Evolutionary conservation across 2,329 filamentous ascomycete genomes (phyloP).

Genomic region (Trichoderma harzianum): DNA sequence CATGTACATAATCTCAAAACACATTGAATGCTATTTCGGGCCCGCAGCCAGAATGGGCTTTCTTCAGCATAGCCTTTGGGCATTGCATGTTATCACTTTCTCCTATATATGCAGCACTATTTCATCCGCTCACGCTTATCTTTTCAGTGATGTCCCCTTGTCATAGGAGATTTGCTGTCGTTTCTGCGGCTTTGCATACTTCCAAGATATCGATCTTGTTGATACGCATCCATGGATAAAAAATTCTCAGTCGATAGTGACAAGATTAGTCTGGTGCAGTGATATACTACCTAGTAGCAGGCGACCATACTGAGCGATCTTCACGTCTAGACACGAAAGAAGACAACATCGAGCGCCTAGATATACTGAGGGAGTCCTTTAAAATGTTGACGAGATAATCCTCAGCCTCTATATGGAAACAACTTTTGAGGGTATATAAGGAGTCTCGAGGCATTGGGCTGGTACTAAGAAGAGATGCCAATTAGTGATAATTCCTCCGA

Average conservation of each 20-base stretch:
- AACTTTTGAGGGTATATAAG: not conserved
- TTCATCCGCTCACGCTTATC: accelerated
- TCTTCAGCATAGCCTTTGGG: not conserved
- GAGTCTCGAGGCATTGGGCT: not conserved
- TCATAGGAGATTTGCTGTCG: not conserved
- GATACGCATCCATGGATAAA: not conserved
- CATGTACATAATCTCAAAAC: not conserved
- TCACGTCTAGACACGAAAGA: not conserved
- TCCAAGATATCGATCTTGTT: not conserved
- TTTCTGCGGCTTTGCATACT: not conserved
- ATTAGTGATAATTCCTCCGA: not conserved
- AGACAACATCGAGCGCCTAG: accelerated
- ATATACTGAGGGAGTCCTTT: not conserved
- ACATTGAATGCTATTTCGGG: not conserved
- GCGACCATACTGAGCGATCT: not conserved
- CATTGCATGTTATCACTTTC: no score
- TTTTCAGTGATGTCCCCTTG: not conserved
- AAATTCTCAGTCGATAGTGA: not conserved
- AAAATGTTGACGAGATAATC: not conserved
- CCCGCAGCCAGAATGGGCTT: not conserved
- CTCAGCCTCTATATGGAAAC: not conserved
- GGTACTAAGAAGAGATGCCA: not conserved
- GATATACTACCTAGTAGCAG: not conserved
- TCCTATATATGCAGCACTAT: no score
- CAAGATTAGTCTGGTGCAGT: not conserved